phyloP scores from a whole-genome alignment of 1,284 basidiomycete species.

The Ceraceosorus guamensis region DNA sequence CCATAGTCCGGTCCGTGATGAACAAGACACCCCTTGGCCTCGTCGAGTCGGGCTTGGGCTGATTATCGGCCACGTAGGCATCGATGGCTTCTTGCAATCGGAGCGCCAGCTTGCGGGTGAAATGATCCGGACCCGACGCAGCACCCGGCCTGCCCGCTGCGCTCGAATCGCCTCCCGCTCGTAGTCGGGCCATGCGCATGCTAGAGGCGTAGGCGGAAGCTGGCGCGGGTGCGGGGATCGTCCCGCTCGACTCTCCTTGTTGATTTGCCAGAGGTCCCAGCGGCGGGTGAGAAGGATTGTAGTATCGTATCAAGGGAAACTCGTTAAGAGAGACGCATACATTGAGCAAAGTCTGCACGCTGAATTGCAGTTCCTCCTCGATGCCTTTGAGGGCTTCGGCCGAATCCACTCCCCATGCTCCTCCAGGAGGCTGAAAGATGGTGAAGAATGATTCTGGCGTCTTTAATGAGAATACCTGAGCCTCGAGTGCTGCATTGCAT shows the following conservation, averaged over 20 bases:
- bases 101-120: slow-evolving; percentile 38
- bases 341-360: slow-evolving; percentile 54
- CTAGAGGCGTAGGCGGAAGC: slow-evolving; percentile 26
- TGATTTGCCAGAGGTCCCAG: slow-evolving; percentile 61
- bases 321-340: slow-evolving; percentile 86
- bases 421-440: slow-evolving; percentile 23
- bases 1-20: slow-evolving; percentile 93
- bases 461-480: slow-evolving; percentile 40
- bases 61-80: slow-evolving; percentile 22
- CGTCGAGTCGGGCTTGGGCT: slow-evolving; percentile 60
- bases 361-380: slow-evolving; percentile 41
- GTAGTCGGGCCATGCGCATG: slow-evolving; percentile 26
- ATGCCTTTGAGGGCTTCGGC: slow-evolving; percentile 30
- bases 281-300: slow-evolving; percentile 71
- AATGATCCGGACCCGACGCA: slow-evolving; percentile 21
- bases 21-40: slow-evolving; percentile 75
- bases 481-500: slow-evolving; percentile 13
- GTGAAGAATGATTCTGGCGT: slow-evolving; percentile 28
- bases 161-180: slow-evolving; percentile 16
- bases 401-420: slow-evolving; percentile 53
- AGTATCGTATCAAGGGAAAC: slow-evolving; percentile 89
- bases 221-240: slow-evolving; percentile 12
- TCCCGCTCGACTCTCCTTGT: slow-evolving; percentile 13
- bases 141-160: slow-evolving; percentile 9
- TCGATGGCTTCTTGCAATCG: slow-evolving; percentile 34